These are phyloP conservation scores for Alternaria triticimaculans DNA, from an alignment of 2,329 filamentous ascomycete genomes.

Conservation along the genomic window DNA sequence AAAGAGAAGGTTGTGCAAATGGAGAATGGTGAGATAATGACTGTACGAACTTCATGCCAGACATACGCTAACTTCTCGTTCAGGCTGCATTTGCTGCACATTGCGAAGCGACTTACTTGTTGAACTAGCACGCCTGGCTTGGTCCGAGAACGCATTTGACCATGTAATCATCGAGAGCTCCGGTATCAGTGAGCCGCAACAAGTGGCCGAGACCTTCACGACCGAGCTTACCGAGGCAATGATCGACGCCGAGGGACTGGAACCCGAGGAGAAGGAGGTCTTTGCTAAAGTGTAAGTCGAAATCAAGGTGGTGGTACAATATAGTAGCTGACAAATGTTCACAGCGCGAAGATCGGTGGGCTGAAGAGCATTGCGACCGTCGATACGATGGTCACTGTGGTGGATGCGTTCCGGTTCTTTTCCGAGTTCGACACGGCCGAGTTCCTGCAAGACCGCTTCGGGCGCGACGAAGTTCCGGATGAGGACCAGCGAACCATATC, in stretches of 20 bases:
- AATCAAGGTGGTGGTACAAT: conserved; percentile 15
- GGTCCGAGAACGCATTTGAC: conserved; percentile 66
- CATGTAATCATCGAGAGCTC: conserved; percentile 76
- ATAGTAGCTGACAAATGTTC: neutral
- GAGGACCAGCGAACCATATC: conserved; percentile 78
- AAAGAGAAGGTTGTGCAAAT: conserved; percentile 71
- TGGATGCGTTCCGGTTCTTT: conserved; percentile 76
- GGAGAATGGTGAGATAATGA: conserved; percentile 54
- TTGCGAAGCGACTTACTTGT: conserved; percentile 73
- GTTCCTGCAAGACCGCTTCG: conserved; percentile 68
- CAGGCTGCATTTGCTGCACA: conserved; percentile 75
- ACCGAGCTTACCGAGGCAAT: conserved; percentile 55
- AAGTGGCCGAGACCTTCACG: conserved; percentile 77
- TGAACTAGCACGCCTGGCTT: conserved; percentile 70
- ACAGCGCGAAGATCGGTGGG: conserved; percentile 58
- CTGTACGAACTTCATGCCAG: neutral
- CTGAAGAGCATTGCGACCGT: conserved; percentile 70
- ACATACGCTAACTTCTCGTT: conserved; percentile 38
- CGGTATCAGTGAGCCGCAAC: conserved; percentile 75
- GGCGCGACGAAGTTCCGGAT: conserved; percentile 60
- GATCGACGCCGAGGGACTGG: conserved; percentile 51
- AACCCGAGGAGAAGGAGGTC: conserved; percentile 54
- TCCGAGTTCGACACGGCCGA: conserved; percentile 75
- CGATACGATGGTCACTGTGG: conserved; percentile 75
- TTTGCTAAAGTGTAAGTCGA: conserved; percentile 59